Percentiles rank a stretch among this genome's conserved stretches.
Evolutionary conservation across 306 rosid species (phyloP).

Genomic region (Trifolium repens): DNA sequence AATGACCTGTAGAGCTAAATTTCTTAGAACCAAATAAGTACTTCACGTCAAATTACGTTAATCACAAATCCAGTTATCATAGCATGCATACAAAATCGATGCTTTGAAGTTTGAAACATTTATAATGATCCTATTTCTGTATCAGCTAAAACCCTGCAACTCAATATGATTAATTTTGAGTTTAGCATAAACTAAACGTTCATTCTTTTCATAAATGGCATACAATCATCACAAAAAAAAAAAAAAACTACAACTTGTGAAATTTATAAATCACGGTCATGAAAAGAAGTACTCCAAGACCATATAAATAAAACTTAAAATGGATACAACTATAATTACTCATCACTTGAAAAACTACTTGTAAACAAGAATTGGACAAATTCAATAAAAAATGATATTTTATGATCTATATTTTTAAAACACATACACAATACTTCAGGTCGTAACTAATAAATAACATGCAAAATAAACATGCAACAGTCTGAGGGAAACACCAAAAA

Average conservation of each 20-base stretch:
- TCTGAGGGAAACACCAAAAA: neutral
- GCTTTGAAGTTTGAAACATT: too few relatives aligned
- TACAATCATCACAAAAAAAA: neutral
- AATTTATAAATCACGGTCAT: constrained; percentile 3
- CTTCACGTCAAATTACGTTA: too few relatives aligned
- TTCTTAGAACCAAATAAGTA: too few relatives aligned
- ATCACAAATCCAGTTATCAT: too few relatives aligned
- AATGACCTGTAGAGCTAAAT: too few relatives aligned
- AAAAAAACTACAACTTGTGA: neutral
- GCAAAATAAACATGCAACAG: constrained; percentile 12
- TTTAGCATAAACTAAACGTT: neutral
- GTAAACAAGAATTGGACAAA: neutral
- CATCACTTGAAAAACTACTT: neutral
- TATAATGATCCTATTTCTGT: too few relatives aligned
- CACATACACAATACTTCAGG: neutral
- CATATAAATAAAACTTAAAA: neutral
- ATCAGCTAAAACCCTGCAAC: too few relatives aligned
- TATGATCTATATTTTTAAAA: neutral
- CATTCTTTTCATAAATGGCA: neutral
- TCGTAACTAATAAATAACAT: neutral
- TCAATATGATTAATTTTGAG: neutral
- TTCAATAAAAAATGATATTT: neutral
- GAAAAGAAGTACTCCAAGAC: neutral
- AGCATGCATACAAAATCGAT: too few relatives aligned
- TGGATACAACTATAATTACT: neutral